Evolutionary conservation across 108 stramenopile genomes (phyloP), one percentile per base, ranked within the genome.

Genomic region (Skeletonema marinoi): DNA sequence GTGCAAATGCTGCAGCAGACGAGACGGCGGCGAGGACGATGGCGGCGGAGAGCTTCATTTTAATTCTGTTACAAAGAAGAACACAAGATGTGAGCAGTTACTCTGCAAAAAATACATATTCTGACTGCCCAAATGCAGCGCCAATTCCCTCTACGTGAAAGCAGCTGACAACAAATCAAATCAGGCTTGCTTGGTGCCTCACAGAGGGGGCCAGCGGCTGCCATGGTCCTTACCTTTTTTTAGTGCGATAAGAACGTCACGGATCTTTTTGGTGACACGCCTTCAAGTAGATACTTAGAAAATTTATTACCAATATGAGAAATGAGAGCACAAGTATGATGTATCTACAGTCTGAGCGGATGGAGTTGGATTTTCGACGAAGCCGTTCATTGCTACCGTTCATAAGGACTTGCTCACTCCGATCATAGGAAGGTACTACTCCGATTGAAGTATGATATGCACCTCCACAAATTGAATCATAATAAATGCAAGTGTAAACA

Each of bases 11-110:
- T 25, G 78, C 68, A 25, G 74, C 74, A 14, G 83, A 75, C 0
- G 78, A 68, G 46, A 83, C 58, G 36, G 65, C 36, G 54, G 78
- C 79, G 33, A 84, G 65, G 67, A 65, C 32, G 62, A 63, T 65
- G 48, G 75, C 29, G 74, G 60, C 35, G 65, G 83, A 77, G 46
- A 79, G 62, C 74, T 84, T 84, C 83, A 84, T 84, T 68, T 78
- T 46, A 0, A 38, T 32, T 65, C 63, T 65, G 36, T 56, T 51
- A 25, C 21, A 10, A 25, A 6, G n/a, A 56, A 56, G 54, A 56
- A 56, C 54, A 56, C 54, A 56, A 56, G 54, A 56, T 56, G 54
- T 56, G 54, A 56, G 54, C 21, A 56, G 25, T 19, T 56, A 56
- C 25, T 25, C 25, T 29, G 54, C 54, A 25, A 56, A n/a, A 46